Conservation (phyloP, 2,329 filamentous ascomycete genomes). For the Sclerotinia subarctica region DNA sequence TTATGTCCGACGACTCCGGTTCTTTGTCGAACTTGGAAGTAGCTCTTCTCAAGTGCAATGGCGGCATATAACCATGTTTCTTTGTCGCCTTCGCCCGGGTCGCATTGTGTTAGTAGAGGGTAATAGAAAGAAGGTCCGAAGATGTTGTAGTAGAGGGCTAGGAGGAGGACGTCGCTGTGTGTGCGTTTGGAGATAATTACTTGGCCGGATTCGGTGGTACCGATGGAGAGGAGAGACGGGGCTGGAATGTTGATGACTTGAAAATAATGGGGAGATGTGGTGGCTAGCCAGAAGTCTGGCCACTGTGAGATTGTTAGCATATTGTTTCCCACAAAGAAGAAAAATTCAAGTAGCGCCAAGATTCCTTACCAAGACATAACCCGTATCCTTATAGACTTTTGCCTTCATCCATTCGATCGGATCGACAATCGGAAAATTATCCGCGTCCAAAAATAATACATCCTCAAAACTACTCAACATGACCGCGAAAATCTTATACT, state of each 20-base stretch:
- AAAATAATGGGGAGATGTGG: slow-evolving; percentile 42
- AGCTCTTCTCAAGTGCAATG: slow-evolving; percentile 40
- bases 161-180: slow-evolving; percentile 44
- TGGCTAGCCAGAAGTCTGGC: slow-evolving; percentile 47
- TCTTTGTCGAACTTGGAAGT: slow-evolving; percentile 41
- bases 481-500: slow-evolving; percentile 48
- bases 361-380: slow-evolving; percentile 39
- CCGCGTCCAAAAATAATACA: slow-evolving; percentile 48
- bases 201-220: slow-evolving; percentile 45
- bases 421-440: slow-evolving; percentile 44
- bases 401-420: slow-evolving; percentile 43
- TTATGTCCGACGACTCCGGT: slow-evolving; percentile 8
- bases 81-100: slow-evolving; percentile 48
- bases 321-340: background rate
- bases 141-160: slow-evolving; percentile 50
- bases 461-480: slow-evolving; percentile 49
- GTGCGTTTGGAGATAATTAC: slow-evolving; percentile 44
- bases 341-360: background rate
- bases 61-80: slow-evolving; percentile 49
- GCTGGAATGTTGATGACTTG: slow-evolving; percentile 35
- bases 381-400: slow-evolving; percentile 43
- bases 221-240: slow-evolving; percentile 31
- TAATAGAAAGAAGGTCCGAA: slow-evolving; percentile 47
- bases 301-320: slow-evolving; percentile 33
- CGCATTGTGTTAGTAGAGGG: slow-evolving; percentile 44